Conservation (phyloP, 257 asterid genomes). For the Ballota nigra region DNA sequence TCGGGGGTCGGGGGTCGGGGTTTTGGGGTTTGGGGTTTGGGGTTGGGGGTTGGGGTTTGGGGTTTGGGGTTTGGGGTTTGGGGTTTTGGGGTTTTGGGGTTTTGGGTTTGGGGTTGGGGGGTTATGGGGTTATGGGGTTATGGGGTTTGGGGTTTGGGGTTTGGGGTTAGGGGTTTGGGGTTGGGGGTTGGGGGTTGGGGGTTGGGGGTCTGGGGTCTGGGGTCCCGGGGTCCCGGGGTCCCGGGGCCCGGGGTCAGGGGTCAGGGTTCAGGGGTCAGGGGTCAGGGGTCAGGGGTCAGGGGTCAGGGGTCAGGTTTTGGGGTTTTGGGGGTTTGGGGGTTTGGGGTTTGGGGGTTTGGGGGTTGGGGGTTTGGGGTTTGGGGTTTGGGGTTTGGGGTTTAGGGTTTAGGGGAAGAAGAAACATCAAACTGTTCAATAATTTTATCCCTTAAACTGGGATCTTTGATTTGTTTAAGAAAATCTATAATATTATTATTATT, state of each 20-base stretch:
- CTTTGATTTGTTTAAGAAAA: too few species aligned
- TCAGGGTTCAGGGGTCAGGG: background rate
- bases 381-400: conserved; percentile 2
- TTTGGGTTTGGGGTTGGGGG: background rate
- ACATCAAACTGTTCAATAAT: too few species aligned
- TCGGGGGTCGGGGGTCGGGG: too few species aligned
- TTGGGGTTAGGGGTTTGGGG: conserved; percentile 1
- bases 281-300: background rate
- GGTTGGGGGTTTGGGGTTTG: background rate
- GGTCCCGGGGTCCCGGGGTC: too few species aligned
- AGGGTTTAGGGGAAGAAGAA: background rate
- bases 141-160: background rate
- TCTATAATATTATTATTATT: too few species aligned
- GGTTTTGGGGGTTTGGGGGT: background rate
- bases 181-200: background rate
- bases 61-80: conserved; percentile 2
- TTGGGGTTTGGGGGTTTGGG: background rate
- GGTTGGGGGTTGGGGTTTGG: background rate
- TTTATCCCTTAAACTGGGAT: too few species aligned
- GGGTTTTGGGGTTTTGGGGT: conserved; percentile 1
- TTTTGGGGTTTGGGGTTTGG: background rate
- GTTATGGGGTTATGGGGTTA: background rate
- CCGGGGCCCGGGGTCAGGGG: background rate
- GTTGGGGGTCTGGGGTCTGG: background rate
- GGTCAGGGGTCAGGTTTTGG: background rate